Evolutionary conservation across 169 alveolate genomes (phyloP), one percentile per base, ranked within the genome.

Genomic region (Eimeria nieschulzi): DNA sequence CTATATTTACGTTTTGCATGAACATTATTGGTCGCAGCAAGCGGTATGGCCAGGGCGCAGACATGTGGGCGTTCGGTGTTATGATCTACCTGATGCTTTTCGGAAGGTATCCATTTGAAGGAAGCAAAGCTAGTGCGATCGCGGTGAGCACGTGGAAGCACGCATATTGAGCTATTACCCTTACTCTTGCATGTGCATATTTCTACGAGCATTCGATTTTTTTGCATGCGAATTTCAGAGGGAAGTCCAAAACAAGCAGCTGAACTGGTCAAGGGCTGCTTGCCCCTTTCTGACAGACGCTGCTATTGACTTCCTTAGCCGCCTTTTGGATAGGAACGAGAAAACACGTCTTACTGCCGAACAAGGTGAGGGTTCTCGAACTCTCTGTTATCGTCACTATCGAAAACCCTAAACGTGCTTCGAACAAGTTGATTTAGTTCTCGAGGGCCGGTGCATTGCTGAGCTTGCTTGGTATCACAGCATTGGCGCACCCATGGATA

Each of bases 31-130:
- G 17, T 53, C 79, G 39, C 91, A 93, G 96, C 80, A 93, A 92
- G 66, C 83, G 90, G 64, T 95, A 95, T 76, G 92, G 92, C 75
- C 75, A 83, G 15, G 88, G 94, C 25, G 94, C 94, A 26, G 96
- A 95, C 64, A 95, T 95, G 92, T 95, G 96, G 96, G 96, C 96
- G 46, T 91, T 93, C 12, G 96, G 96, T 12, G 95, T 95, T 39
- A 80, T 94, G 95, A 91, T 94, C 51, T 95, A 90, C 71, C 83
- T 95, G 82, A 95, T 95, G 96, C 90, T 95, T 33, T 93, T 93
- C 70, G 96, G 96, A 25, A 79, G 93, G 61, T 95, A 95, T 56
- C 96, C 96, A 15, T 95, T 95, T 92, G 96, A 93, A 68, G 96
- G 96, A 73, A 73, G 87, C 72, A 92, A 93, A 84, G 90, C 96